A percentile compares a stretch with the other conserved stretches of the same genome.
Evolutionary conservation across 495 filamentous ascomycete genomes (phyloP).

Genomic region (Podospora pseudocomata): DNA sequence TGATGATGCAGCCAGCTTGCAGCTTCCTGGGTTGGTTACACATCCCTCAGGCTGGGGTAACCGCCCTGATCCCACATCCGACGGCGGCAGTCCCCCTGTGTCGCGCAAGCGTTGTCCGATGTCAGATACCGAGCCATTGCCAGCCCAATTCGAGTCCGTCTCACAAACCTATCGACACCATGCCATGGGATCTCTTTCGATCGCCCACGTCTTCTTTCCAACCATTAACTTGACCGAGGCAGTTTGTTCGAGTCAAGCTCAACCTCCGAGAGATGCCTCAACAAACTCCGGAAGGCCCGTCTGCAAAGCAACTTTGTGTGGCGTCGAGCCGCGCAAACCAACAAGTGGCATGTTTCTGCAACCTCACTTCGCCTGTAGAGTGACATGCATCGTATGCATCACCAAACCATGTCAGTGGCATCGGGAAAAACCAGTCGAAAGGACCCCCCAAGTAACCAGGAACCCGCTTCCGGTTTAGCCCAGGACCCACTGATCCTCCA

Average conservation of each 20-base stretch:
- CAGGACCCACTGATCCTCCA: background rate
- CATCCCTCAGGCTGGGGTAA: background rate
- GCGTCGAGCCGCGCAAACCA: background rate
- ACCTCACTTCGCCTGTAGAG: background rate
- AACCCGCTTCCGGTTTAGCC: background rate
- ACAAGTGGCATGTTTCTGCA: constrained; percentile 3
- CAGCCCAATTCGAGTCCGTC: background rate
- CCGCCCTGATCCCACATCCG: background rate
- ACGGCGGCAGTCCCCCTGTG: background rate
- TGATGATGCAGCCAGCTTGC: background rate
- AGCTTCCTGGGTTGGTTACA: background rate
- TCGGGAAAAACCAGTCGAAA: background rate
- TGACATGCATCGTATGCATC: background rate
- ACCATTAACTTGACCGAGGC: background rate
- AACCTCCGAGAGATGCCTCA: background rate
- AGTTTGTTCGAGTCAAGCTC: background rate
- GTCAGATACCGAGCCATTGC: background rate
- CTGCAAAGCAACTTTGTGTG: background rate
- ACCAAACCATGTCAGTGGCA: background rate
- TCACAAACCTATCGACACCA: background rate
- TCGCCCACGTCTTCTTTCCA: background rate
- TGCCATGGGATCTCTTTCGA: background rate
- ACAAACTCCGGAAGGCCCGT: background rate
- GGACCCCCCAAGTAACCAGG: background rate
- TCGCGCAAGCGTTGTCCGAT: background rate